Percentiles rank a stretch among this genome's conserved stretches.
phyloP scores from a whole-genome alignment of 768 basidiomycete genomes.

The Lentinus brumalis region DNA sequence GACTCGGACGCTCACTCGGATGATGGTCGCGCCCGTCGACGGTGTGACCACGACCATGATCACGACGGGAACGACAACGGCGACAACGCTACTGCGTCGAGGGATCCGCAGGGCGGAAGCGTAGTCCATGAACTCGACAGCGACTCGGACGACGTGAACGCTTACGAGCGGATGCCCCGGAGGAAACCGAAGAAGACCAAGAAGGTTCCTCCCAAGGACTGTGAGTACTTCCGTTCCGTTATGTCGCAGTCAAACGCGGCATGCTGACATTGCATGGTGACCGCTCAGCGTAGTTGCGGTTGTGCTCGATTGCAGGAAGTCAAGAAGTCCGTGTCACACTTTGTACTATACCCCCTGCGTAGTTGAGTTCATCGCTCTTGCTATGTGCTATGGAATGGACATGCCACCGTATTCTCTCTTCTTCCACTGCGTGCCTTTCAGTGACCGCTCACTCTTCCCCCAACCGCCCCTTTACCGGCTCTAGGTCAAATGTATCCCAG shows the following conservation, averaged over 20 bases:
- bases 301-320: neutral
- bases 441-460: slow-evolving; percentile 14
- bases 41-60: slow-evolving; percentile 20
- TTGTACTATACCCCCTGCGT: neutral
- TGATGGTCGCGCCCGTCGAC: slow-evolving; percentile 11
- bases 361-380: neutral
- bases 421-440: neutral
- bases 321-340: neutral
- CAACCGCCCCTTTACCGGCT: slow-evolving; percentile 41
- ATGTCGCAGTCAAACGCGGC: too few species aligned
- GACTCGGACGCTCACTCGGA: slow-evolving; percentile 34
- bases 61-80: slow-evolving; percentile 12
- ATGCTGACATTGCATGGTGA: neutral
- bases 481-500: slow-evolving; percentile 51
- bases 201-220: neutral
- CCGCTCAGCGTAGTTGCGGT: neutral
- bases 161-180: slow-evolving; percentile 37
- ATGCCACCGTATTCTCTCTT: neutral
- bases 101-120: slow-evolving; percentile 19
- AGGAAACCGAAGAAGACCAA: slow-evolving; percentile 28
- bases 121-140: slow-evolving; percentile 29
- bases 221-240: neutral
- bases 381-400: neutral
- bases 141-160: slow-evolving; percentile 32
- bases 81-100: slow-evolving; percentile 16